A percentile compares a stretch with the other conserved stretches of the same genome.
phyloP scores from a whole-genome alignment of 1,284 basidiomycete genomes.

The Volvariella surrecta region DNA sequence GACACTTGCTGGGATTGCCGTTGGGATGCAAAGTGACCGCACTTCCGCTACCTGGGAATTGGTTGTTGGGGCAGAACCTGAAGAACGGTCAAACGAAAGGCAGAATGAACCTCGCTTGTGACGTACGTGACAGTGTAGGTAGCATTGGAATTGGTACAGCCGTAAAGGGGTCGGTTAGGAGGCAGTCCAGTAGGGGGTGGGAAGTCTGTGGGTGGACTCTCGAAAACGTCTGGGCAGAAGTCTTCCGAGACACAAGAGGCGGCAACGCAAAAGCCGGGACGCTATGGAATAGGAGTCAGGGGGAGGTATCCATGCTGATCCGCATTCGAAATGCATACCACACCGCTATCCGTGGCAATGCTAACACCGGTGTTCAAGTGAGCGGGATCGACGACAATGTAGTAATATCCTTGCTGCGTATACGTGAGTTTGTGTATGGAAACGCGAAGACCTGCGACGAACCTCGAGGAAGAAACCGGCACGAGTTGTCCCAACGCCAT shows the following conservation, averaged over 20 bases:
- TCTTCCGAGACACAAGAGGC: constrained; percentile 10
- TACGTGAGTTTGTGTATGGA: too few relatives aligned
- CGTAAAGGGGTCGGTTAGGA: constrained; percentile 13
- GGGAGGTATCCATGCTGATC: constrained; percentile 12
- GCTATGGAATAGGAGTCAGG: not conserved
- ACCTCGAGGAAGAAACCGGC: too few relatives aligned
- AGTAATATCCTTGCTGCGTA: constrained; percentile 18
- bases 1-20: constrained; percentile 13
- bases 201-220: constrained; percentile 13
- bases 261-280: constrained; percentile 14
- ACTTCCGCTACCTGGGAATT: constrained; percentile 14
- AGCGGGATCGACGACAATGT: constrained; percentile 19
- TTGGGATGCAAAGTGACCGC: constrained; percentile 14
- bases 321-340: constrained; percentile 6
- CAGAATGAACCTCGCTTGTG: not conserved
- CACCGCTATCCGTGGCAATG: constrained; percentile 15
- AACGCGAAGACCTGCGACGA: too few relatives aligned
- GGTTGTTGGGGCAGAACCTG: constrained; percentile 6
- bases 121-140: constrained; percentile 16
- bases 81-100: not conserved
- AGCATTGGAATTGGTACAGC: constrained; percentile 11
- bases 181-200: constrained; percentile 9
- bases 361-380: constrained; percentile 19
- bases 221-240: constrained; percentile 13
- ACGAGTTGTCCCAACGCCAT: too few relatives aligned